Percentiles rank a stretch among this genome's conserved stretches.
Conservation (phyloP, 345 rosid genomes). For the Excoecaria cochinchinensis region DNA sequence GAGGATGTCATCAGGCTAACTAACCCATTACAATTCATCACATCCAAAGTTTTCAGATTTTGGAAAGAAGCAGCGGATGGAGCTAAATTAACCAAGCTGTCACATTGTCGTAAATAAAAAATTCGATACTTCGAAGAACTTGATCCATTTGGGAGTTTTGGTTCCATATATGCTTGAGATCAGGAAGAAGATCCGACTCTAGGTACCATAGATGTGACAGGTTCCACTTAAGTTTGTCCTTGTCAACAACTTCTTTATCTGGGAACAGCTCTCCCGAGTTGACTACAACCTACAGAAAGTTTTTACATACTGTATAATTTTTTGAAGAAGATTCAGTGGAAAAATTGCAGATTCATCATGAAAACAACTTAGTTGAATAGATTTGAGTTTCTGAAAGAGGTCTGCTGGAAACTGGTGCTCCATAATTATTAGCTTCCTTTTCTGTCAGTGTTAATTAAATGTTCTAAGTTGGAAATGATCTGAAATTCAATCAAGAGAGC, state of each 20-base stretch:
- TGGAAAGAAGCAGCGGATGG: slow-evolving; percentile 13
- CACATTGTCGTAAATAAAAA: background rate
- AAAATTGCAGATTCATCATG: background rate
- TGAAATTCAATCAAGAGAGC: background rate
- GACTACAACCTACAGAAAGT: background rate
- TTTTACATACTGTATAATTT: slow-evolving; percentile 14
- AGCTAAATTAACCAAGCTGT: slow-evolving; percentile 7
- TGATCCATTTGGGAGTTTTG: background rate
- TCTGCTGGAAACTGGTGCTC: background rate
- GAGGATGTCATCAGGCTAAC: slow-evolving; percentile 9
- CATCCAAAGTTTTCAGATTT: slow-evolving; percentile 8
- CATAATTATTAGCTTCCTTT: slow-evolving; percentile 1
- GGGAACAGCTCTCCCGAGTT: slow-evolving; percentile 15
- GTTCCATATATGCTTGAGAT: slow-evolving; percentile 9
- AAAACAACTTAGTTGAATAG: background rate
- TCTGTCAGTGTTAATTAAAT: background rate
- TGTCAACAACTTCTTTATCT: background rate
- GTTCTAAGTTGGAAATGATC: slow-evolving; percentile 22
- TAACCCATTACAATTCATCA: slow-evolving; percentile 12
- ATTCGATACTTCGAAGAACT: slow-evolving; percentile 12
- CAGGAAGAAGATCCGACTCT: fast-evolving
- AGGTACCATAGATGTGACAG: background rate
- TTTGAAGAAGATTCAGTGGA: background rate
- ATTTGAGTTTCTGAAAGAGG: background rate
- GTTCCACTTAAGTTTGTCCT: background rate